Percentiles rank a stretch among this genome's conserved stretches.
Evolutionary conservation across 2,329 filamentous ascomycete genomes (phyloP).

Genomic region (Penicillium paneum): DNA sequence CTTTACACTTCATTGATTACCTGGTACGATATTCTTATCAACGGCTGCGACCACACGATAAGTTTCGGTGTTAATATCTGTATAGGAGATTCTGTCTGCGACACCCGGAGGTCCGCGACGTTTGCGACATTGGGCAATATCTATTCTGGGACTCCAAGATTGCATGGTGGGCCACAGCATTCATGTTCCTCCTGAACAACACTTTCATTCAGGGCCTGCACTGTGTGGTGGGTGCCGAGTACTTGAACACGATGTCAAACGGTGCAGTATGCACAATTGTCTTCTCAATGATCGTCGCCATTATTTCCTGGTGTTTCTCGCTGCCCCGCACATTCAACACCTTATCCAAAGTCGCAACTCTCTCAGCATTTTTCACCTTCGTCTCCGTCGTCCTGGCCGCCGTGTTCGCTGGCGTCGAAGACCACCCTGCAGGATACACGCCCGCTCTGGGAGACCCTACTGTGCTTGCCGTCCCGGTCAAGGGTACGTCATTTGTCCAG

Average conservation of each 20-base stretch:
- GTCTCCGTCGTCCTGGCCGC: constrained; percentile 80
- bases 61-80: constrained; percentile 22
- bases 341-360: constrained; percentile 73
- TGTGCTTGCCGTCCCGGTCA: constrained; percentile 65
- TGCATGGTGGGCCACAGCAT: constrained; percentile 65
- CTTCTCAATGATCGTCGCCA: constrained; percentile 70
- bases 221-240: constrained; percentile 79
- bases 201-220: constrained; percentile 86
- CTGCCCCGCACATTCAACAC: constrained; percentile 81
- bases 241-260: constrained; percentile 82
- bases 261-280: constrained; percentile 72
- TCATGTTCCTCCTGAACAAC: constrained; percentile 93
- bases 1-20: constrained; percentile 74
- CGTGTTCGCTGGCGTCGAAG: constrained; percentile 74
- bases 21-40: constrained; percentile 47
- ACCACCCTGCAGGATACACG: constrained; percentile 67
- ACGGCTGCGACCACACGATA: background rate
- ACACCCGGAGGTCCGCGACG: constrained; percentile 86
- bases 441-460: constrained; percentile 60
- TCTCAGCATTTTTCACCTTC: constrained; percentile 84
- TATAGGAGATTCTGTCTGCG: constrained; percentile 83
- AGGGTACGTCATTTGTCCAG: constrained; percentile 72
- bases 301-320: constrained; percentile 75
- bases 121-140: constrained; percentile 94
- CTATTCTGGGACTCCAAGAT: constrained; percentile 81